Evolutionary conservation across 306 rosid species (phyloP).

Genomic region (Calophaca sinica): DNA sequence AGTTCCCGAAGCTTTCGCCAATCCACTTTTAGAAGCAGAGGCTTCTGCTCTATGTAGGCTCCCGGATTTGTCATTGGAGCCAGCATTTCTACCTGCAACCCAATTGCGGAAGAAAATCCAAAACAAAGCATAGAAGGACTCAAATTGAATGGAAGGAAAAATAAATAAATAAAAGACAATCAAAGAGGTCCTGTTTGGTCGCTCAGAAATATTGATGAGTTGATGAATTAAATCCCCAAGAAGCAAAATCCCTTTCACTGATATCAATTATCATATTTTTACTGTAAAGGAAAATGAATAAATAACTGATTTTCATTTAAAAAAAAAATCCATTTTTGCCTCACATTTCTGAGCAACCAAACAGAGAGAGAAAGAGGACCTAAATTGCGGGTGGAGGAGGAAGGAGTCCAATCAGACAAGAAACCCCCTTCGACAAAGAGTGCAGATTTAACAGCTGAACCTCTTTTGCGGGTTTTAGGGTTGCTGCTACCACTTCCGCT

Average conservation of each 20-base stretch:
- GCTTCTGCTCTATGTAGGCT: slow-evolving; percentile 51
- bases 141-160: background rate
- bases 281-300: background rate
- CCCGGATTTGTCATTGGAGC: slow-evolving; percentile 51
- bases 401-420: slow-evolving; percentile 71
- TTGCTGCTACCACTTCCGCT: slow-evolving; percentile 27
- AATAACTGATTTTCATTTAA: background rate
- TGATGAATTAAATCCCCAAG: background rate
- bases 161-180: background rate
- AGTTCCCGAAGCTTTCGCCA: slow-evolving; percentile 46
- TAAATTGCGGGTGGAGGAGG: slow-evolving; percentile 46
- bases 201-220: slow-evolving; percentile 16
- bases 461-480: slow-evolving; percentile 51
- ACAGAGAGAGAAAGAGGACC: slow-evolving; percentile 52
- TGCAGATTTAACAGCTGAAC: slow-evolving; percentile 47
- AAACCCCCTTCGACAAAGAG: slow-evolving; percentile 79
- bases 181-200: slow-evolving; percentile 8
- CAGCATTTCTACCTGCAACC: slow-evolving; percentile 66
- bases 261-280: background rate
- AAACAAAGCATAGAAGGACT: slow-evolving; percentile 31
- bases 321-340: background rate
- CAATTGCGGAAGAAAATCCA: slow-evolving; percentile 40
- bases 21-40: slow-evolving; percentile 55
- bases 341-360: slow-evolving; percentile 23
- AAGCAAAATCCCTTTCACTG: background rate